Evolutionary conservation across 768 basidiomycete genomes (phyloP).

Genomic region (Dacryopinax primogenitus): DNA sequence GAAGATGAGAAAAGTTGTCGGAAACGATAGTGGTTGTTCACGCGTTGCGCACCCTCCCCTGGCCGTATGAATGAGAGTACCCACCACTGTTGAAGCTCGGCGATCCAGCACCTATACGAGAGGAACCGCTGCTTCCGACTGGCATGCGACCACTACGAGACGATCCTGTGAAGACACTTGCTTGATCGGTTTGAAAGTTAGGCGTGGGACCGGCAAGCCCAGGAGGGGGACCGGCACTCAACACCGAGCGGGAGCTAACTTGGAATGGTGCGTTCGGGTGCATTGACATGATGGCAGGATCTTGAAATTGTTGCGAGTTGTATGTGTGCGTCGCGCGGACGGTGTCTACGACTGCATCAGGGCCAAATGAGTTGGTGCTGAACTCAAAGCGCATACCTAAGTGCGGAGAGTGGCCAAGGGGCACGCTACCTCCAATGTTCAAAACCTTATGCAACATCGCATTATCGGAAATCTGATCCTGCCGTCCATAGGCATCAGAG

Average conservation of each 20-base stretch:
- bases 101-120: slow-evolving; percentile 4
- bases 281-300: slow-evolving; percentile 23
- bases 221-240: slow-evolving; percentile 11
- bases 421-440: slow-evolving; percentile 12
- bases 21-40: background rate
- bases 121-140: slow-evolving; percentile 6
- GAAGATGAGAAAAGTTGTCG: background rate
- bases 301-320: slow-evolving; percentile 17
- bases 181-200: slow-evolving; percentile 10
- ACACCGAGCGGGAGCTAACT: slow-evolving; percentile 9
- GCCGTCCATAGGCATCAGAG: background rate
- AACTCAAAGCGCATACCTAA: background rate
- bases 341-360: background rate
- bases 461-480: background rate
- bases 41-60: slow-evolving; percentile 8
- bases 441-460: slow-evolving; percentile 13
- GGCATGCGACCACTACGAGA: background rate
- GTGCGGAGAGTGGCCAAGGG: slow-evolving; percentile 7
- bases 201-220: slow-evolving; percentile 8
- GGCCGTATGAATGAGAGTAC: slow-evolving; percentile 11
- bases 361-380: background rate
- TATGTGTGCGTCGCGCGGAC: background rate
- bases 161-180: background rate
- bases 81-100: slow-evolving; percentile 11
- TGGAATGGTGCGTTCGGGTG: slow-evolving; percentile 9